Base-by-base conservation (phyloP, 2,329 filamentous ascomycete genomes). In the Venturiaceae sp. region DNA sequence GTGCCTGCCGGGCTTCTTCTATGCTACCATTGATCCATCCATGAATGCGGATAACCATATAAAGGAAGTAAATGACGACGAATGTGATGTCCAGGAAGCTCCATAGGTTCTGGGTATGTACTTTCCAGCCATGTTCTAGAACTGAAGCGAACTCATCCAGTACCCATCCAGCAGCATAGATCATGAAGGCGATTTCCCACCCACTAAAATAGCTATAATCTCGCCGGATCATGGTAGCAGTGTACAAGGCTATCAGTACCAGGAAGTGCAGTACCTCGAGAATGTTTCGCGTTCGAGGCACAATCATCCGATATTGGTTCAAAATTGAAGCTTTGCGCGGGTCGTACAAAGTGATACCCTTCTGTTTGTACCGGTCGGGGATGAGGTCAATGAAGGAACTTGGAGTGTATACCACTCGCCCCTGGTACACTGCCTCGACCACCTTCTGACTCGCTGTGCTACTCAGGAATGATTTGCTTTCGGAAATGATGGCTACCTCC, bases 41-140 rank as follows among this genome's bases (percentile, higher is more conserved):
- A 64, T 86, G 81, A 14, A 90, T 72, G 4, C 90, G 85, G 33
- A 92, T 69, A 30, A 80, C 69, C 6, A 91, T 75, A 69, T 92
- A 94, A 16, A 79, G 72, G 64, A 79, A 75, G 67, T 88, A 94
- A 33, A 94, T 85, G 44, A 78, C 65, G n/a, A 84, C 81, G 66
- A 92, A 95, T 4, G 83, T 83, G 52, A 92, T 84, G 68, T 94
- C 90, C 16, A 95, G 80, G 66, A 95, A 94, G 0, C 88, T 90
- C 90, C 90, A 95, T 3, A 95, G 75, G 64, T 94, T 92, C 69
- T 95, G 88, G 0, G 89, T 91, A 66, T 94, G 92, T 1, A 94
- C 89, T 60, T 83, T 82, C 88, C 88, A 84, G 54, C 81, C 79
- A 67, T 94, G 89, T 63, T 89, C 88, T 16, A 90, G 70, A 30